These are phyloP conservation scores for Dentipellis sp. DNA, from an alignment of 768 basidiomycete genomes.

Conservation along the genomic window DNA sequence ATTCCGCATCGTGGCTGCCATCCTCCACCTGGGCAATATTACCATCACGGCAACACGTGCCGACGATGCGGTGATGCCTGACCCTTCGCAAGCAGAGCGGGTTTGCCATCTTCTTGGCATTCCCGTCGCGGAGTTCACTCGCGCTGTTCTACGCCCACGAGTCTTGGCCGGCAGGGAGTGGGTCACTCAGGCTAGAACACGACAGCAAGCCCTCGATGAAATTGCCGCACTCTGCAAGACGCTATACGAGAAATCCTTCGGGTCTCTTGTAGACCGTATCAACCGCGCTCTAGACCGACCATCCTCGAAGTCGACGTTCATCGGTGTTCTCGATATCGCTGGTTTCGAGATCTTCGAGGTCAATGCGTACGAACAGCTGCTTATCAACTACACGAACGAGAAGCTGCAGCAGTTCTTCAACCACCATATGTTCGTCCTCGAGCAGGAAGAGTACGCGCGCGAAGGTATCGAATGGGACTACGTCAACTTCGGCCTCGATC, in stretches of 20 bases:
- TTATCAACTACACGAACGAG: conserved; percentile 99
- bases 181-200: conserved; percentile 89
- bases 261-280: conserved; percentile 87
- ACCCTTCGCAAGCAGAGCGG: conserved; percentile 78
- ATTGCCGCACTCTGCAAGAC: conserved; percentile 88
- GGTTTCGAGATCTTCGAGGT: conserved; percentile 96
- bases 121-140: conserved; percentile 78
- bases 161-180: conserved; percentile 94
- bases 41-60: conserved; percentile 67
- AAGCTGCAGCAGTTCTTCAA: conserved; percentile 98
- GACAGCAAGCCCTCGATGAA: conserved; percentile 89
- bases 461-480: conserved; percentile 98
- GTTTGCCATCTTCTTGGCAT: conserved; percentile 90
- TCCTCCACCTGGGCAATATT: conserved; percentile 95
- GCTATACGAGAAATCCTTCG: conserved; percentile 95
- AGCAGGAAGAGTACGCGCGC: conserved; percentile 96
- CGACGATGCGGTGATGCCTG: conserved; percentile 71
- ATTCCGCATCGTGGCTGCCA: conserved; percentile 88
- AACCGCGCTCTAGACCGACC: conserved; percentile 93
- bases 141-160: conserved; percentile 80
- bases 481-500: conserved; percentile 93
- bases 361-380: conserved; percentile 93
- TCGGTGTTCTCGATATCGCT: conserved; percentile 97
- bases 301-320: conserved; percentile 86
- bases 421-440: conserved; percentile 99